A percentile compares a stretch with the other conserved stretches of the same genome.
These are phyloP conservation scores for Phytophthora pluvialis DNA, from an alignment of 352 stramenopile genomes.

Conservation along the genomic window DNA sequence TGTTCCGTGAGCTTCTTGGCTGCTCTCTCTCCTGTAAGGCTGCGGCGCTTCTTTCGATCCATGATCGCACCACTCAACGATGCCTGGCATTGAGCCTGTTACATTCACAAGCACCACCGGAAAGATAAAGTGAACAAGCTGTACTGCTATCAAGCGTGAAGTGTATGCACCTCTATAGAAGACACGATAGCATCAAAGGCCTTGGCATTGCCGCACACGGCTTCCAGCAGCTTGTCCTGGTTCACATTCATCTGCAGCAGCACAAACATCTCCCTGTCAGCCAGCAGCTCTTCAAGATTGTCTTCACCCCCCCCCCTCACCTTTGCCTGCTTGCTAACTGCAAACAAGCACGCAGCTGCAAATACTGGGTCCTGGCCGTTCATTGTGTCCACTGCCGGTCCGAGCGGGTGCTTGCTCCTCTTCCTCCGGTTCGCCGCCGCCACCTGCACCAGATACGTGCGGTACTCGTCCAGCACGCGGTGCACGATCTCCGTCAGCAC, in stretches of 20 bases:
- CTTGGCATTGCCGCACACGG: constrained; percentile 64
- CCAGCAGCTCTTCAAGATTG: constrained; percentile 19
- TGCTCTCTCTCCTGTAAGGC: constrained; percentile 20
- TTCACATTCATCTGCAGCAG: constrained; percentile 60
- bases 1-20: constrained; percentile 25
- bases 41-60: constrained; percentile 41
- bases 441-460: constrained; percentile 26
- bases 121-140: constrained; percentile 1
- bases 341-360: constrained; percentile 69
- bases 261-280: neutral
- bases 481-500: constrained; percentile 66
- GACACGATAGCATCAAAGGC: constrained; percentile 73
- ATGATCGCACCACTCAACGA: constrained; percentile 51
- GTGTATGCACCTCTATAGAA: constrained; percentile 59
- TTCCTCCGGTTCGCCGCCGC: constrained; percentile 26
- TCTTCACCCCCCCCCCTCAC: constrained; percentile 24
- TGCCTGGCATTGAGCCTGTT: constrained; percentile 47
- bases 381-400: constrained; percentile 27
- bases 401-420: constrained; percentile 26
- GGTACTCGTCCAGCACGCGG: constrained; percentile 65
- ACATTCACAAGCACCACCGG: neutral
- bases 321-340: constrained; percentile 69
- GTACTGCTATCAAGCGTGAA: neutral
- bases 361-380: constrained; percentile 63
- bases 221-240: constrained; percentile 57